Evolutionary conservation across 1,284 basidiomycete genomes (phyloP).

Genomic region (Ganoderma leucocontextum): DNA sequence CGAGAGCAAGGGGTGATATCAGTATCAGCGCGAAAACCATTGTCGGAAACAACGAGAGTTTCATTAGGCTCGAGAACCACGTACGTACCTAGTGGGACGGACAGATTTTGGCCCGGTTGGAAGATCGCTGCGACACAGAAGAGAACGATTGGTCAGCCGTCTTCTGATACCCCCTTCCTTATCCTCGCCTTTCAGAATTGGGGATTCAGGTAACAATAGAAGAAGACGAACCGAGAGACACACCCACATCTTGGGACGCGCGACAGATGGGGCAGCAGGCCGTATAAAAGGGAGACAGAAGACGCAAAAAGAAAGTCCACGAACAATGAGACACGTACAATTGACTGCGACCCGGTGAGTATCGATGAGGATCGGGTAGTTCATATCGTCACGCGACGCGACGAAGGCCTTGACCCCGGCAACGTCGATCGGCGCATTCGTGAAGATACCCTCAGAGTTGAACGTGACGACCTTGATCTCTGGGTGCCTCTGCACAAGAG

Average conservation of each 20-base stretch:
- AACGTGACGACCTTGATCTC: slow-evolving; percentile 44
- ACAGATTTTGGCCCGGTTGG: slow-evolving; percentile 42
- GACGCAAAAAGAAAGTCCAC: slow-evolving; percentile 12
- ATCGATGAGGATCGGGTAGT: slow-evolving; percentile 44
- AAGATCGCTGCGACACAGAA: slow-evolving; percentile 38
- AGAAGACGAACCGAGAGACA: slow-evolving; percentile 6
- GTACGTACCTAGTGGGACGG: slow-evolving; percentile 42
- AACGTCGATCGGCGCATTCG: slow-evolving; percentile 39
- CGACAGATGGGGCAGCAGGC: not conserved
- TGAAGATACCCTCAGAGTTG: slow-evolving; percentile 46
- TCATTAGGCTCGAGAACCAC: slow-evolving; percentile 28
- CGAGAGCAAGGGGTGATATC: not conserved
- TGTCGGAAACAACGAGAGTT: slow-evolving; percentile 17
- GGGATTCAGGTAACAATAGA: not conserved
- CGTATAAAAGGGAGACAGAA: not conserved
- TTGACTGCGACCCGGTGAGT: slow-evolving; percentile 40
- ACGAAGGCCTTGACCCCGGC: slow-evolving; percentile 39
- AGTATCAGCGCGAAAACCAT: slow-evolving; percentile 11
- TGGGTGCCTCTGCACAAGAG: slow-evolving; percentile 36
- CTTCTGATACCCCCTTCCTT: not conserved
- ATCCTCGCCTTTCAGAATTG: not conserved
- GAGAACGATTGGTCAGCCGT: slow-evolving; percentile 28
- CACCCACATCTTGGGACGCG: not conserved
- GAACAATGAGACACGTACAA: slow-evolving; percentile 33
- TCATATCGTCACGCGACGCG: slow-evolving; percentile 38